Evolutionary conservation across 192 early-diverging fungal species (phyloP).

Genomic region (Umbelopsis ramanniana): DNA sequence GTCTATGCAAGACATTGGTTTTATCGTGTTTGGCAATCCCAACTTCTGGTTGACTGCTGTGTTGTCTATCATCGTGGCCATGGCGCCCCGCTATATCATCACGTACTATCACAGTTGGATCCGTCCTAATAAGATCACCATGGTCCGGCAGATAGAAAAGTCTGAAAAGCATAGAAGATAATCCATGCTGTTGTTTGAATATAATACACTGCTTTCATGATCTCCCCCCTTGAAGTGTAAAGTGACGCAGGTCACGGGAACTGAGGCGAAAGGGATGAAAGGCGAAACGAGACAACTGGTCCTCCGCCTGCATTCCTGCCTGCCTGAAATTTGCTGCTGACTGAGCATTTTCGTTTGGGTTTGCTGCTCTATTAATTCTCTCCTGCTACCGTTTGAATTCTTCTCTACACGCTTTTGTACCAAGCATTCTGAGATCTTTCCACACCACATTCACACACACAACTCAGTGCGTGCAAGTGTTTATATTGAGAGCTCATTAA

Average conservation of each 20-base stretch:
- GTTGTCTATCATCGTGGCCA: conserved; percentile 67
- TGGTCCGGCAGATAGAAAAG: conserved; percentile 60
- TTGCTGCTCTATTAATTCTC: too few relatives aligned
- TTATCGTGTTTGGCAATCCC: conserved; percentile 63
- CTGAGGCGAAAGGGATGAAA: background rate
- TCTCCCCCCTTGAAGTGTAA: background rate
- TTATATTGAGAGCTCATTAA: conserved; percentile 3
- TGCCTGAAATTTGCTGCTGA: too few relatives aligned
- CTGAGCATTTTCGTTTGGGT: too few relatives aligned
- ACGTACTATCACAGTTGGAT: conserved; percentile 70
- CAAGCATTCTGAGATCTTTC: background rate
- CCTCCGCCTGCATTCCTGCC: background rate
- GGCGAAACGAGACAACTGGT: background rate
- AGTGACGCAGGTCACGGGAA: conserved; percentile 21
- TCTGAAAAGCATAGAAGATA: conserved; percentile 18
- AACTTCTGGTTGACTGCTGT: conserved; percentile 78
- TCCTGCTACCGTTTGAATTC: too few relatives aligned
- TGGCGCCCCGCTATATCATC: conserved; percentile 72
- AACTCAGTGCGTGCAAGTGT: background rate
- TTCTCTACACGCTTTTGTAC: background rate
- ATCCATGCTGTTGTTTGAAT: too few relatives aligned
- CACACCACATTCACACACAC: background rate
- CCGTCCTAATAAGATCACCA: conserved; percentile 68
- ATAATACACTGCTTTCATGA: too few relatives aligned
- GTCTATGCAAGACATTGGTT: conserved; percentile 72